phyloP scores from a whole-genome alignment of 2,329 filamentous ascomycete genomes.

The Teratosphaeria destructans region DNA sequence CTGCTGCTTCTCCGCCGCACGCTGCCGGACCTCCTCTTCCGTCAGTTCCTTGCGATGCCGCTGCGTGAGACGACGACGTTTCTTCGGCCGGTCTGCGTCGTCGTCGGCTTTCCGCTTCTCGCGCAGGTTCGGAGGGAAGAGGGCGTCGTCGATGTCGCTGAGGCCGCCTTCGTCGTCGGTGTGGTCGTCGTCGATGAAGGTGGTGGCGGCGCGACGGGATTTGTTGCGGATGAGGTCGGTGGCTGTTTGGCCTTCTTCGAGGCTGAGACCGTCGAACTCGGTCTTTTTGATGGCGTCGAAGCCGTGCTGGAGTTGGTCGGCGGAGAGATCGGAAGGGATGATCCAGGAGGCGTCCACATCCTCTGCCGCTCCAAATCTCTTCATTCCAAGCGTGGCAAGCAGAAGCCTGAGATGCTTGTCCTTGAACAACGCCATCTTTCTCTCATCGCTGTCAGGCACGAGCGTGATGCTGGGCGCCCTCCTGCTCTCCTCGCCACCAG shows the following conservation, averaged over 20 bases:
- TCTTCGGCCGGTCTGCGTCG: slow-evolving; percentile 43
- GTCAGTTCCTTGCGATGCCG: slow-evolving; percentile 47
- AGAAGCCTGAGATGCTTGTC: slow-evolving; percentile 80
- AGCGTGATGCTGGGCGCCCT: slow-evolving; percentile 44
- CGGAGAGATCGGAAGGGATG: slow-evolving; percentile 55
- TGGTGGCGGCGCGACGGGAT: slow-evolving; percentile 43
- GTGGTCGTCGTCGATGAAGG: slow-evolving; percentile 30
- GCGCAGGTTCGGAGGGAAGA: slow-evolving; percentile 23
- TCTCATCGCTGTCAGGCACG: slow-evolving; percentile 53
- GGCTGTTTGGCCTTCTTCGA: slow-evolving; percentile 64
- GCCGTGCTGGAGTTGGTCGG: slow-evolving; percentile 56
- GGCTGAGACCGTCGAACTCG: slow-evolving; percentile 66
- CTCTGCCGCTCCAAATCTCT: slow-evolving; percentile 56
- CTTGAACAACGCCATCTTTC: slow-evolving; percentile 70
- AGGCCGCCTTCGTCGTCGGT: slow-evolving; percentile 8
- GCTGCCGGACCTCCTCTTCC: slow-evolving; percentile 49
- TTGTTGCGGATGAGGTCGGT: slow-evolving; percentile 73
- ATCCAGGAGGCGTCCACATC: slow-evolving; percentile 69
- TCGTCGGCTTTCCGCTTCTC: slow-evolving; percentile 12
- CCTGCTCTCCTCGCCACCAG: slow-evolving; percentile 1
- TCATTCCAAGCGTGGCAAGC: slow-evolving; percentile 64
- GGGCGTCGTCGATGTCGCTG: slow-evolving; percentile 12
- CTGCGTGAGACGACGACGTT: slow-evolving; percentile 48
- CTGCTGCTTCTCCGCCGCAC: slow-evolving; percentile 50
- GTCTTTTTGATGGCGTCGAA: slow-evolving; percentile 66